Percentiles rank a stretch among this genome's conserved stretches.
phyloP scores from a whole-genome alignment of 371 early-diverging fungal genomes.

The Apophysomyces trapeziformis region DNA sequence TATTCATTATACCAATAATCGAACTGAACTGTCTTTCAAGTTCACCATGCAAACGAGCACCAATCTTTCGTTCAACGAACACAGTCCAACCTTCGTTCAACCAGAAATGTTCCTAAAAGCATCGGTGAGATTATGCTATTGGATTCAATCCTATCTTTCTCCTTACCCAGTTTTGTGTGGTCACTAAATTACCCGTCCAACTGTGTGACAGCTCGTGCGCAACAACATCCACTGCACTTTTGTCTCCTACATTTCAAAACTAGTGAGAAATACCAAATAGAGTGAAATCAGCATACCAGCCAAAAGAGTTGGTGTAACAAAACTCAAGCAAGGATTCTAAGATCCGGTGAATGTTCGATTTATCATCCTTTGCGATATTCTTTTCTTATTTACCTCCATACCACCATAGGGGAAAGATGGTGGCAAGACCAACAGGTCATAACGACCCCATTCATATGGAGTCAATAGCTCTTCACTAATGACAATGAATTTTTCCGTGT shows the following conservation, averaged over 20 bases:
- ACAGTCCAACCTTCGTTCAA: conserved; percentile 97
- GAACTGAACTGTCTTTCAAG: conserved; percentile 84
- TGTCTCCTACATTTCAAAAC: conserved; percentile 58
- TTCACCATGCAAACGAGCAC: conserved; percentile 84
- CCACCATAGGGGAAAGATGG: conserved; percentile 93
- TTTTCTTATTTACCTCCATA: conserved; percentile 75
- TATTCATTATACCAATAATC: conserved; percentile 66
- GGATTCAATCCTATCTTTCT: neutral
- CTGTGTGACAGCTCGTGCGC: conserved; percentile 98
- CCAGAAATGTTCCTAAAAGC: conserved; percentile 75
- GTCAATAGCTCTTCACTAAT: conserved; percentile 87
- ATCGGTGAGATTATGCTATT: neutral
- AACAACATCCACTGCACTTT: conserved; percentile 95
- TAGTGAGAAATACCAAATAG: neutral
- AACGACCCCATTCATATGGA: conserved; percentile 96
- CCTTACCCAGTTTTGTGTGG: conserved; percentile 85
- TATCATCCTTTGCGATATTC: neutral
- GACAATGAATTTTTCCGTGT: conserved; percentile 87
- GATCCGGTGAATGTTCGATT: neutral
- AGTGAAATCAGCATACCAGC: conserved; percentile 62
- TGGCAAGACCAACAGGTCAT: conserved; percentile 90
- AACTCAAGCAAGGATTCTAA: conserved; percentile 91
- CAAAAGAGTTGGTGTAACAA: conserved; percentile 86
- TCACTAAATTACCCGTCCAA: conserved; percentile 98
- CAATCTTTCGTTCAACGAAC: conserved; percentile 93